Percentiles rank a stretch among this genome's conserved stretches.
Conservation (phyloP, 208 protist genomes). For the Trichomonas vaginalis region DNA sequence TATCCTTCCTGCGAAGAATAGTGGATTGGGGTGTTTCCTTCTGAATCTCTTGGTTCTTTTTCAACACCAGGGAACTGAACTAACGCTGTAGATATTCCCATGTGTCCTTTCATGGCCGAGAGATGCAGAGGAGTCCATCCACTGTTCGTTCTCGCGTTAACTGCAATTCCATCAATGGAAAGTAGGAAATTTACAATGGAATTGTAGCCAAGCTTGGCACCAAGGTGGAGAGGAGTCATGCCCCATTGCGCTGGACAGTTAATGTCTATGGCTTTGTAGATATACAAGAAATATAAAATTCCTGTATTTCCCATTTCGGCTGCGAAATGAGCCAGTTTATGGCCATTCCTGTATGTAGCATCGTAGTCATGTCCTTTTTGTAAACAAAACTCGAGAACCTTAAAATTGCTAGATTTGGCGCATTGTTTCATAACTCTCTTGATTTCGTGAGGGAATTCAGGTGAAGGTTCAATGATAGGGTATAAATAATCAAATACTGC, state of each 20-base stretch:
- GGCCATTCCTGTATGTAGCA: not conserved
- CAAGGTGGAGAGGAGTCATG: not conserved
- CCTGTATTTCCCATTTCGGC: not conserved
- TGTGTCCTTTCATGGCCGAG: not conserved
- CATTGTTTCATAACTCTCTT: not conserved
- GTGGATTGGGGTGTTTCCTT: not conserved
- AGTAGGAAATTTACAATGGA: not conserved
- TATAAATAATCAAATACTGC: not conserved
- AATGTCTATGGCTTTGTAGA: not conserved
- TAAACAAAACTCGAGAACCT: not conserved
- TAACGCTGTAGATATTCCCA: not conserved
- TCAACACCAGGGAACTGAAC: not conserved
- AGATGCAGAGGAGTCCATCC: not conserved
- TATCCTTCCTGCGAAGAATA: not conserved
- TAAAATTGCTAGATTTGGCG: not conserved
- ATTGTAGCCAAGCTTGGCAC: not conserved
- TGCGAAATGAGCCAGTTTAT: not conserved
- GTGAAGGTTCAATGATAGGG: not conserved
- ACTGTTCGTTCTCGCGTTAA: not conserved
- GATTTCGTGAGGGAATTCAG: not conserved
- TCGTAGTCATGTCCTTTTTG: not conserved
- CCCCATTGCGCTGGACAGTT: not conserved
- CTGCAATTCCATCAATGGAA: not conserved
- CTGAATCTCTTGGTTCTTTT: not conserved
- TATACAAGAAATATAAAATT: not conserved